phyloP scores from a whole-genome alignment of 148 eudicot genomes.

The Cornus kousa region DNA sequence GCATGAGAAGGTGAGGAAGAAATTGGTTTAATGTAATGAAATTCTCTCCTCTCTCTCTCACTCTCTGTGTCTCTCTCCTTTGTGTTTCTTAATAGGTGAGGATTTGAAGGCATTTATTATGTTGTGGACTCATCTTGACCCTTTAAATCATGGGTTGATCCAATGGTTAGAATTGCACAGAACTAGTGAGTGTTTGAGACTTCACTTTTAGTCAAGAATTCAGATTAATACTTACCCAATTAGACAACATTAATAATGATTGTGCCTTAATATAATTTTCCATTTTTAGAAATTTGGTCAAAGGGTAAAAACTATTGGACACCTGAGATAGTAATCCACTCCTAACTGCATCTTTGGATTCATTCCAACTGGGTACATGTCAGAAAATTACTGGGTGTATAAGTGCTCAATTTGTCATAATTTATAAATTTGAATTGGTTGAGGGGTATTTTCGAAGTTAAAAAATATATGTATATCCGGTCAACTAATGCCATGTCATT shows the following conservation, averaged over 20 bases:
- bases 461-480: no score
- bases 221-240: background rate
- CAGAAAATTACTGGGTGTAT: background rate
- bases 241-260: background rate
- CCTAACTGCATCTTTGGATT: background rate
- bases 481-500: no score
- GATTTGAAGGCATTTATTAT: conserved; percentile 16
- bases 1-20: conserved; percentile 11
- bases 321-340: conserved; percentile 1
- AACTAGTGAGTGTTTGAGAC: background rate
- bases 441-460: no score
- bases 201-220: background rate
- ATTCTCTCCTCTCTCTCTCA: background rate
- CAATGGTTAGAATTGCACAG: conserved; percentile 18
- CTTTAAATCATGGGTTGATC: conserved; percentile 21
- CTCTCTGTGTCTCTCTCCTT: background rate
- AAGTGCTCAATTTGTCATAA: no score
- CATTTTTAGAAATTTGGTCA: background rate
- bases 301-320: background rate
- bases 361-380: background rate
- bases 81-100: conserved; percentile 20
- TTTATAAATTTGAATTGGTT: no score
- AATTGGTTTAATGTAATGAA: conserved; percentile 20
- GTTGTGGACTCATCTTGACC: conserved; percentile 9
- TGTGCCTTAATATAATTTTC: conserved; percentile 2